These are phyloP conservation scores for Phytophthora multivora DNA, from an alignment of 352 stramenopile species.

Conservation along the genomic window DNA sequence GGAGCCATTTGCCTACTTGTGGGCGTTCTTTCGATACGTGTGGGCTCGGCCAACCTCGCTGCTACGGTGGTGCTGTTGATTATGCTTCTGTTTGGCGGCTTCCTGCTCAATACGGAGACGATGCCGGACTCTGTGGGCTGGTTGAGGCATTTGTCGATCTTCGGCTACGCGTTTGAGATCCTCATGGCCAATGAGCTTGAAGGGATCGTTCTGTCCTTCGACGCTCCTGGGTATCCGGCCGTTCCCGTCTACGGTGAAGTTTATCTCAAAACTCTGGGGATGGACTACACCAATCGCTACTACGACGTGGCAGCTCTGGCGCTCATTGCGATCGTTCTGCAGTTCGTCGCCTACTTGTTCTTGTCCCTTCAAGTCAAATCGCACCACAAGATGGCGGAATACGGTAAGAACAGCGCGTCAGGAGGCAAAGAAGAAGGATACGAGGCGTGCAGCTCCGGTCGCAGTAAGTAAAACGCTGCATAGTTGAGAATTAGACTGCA, in stretches of 20 bases:
- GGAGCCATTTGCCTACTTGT: constrained; percentile 79
- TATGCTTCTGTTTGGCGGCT: constrained; percentile 87
- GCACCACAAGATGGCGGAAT: constrained; percentile 43
- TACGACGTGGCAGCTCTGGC: constrained; percentile 67
- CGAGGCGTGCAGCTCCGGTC: constrained; percentile 13
- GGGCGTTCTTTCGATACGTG: constrained; percentile 61
- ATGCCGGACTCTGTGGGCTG: constrained; percentile 69
- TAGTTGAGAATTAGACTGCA: too few relatives aligned
- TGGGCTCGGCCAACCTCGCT: constrained; percentile 76
- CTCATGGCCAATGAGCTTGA: constrained; percentile 87
- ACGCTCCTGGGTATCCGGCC: constrained; percentile 76
- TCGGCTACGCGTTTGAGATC: constrained; percentile 88
- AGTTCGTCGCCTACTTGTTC: constrained; percentile 70
- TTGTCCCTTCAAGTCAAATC: constrained; percentile 70
- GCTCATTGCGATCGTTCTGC: constrained; percentile 52
- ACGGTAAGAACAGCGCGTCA: constrained; percentile 34
- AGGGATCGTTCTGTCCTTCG: constrained; percentile 74
- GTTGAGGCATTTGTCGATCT: constrained; percentile 87
- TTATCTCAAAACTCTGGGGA: constrained; percentile 83
- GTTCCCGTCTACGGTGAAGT: constrained; percentile 85
- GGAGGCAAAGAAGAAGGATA: constrained; percentile 26
- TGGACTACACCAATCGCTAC: constrained; percentile 82
- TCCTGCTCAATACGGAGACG: constrained; percentile 84
- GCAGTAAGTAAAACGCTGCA: not conserved
- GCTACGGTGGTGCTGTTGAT: constrained; percentile 79